Conservation (phyloP, 371 early-diverging fungal species). For the Mucor ambiguus region DNA sequence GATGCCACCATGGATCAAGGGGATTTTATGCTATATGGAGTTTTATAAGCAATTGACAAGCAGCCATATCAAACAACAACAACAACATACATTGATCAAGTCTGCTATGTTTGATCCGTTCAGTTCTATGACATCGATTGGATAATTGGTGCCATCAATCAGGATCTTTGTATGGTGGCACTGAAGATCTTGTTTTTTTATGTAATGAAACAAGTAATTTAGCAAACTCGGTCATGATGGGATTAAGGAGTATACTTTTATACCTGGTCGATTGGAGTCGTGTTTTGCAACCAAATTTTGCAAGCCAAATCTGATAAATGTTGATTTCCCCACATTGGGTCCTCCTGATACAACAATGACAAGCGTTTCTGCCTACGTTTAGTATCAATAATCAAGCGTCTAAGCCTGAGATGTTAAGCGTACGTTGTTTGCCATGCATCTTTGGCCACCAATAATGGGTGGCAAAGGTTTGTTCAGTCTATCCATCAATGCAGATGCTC, state of each 20-base stretch:
- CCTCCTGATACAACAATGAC: slow-evolving; percentile 38
- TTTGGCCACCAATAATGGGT: slow-evolving; percentile 3
- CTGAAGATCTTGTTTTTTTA: slow-evolving; percentile 27
- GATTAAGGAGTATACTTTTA: slow-evolving; percentile 14
- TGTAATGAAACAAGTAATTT: slow-evolving; percentile 12
- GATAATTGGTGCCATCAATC: slow-evolving; percentile 27
- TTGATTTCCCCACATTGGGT: slow-evolving; percentile 41
- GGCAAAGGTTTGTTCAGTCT: slow-evolving; percentile 25
- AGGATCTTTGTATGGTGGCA: slow-evolving; percentile 28
- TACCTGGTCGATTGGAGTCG: slow-evolving; percentile 33
- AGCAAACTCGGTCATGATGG: neutral
- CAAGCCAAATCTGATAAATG: slow-evolving; percentile 38
- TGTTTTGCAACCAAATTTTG: slow-evolving; percentile 31
- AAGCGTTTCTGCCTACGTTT: slow-evolving; percentile 9
- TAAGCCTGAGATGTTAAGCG: neutral
- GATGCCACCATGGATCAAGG: slow-evolving; percentile 37
- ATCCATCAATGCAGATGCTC: slow-evolving; percentile 17
- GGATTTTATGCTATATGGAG: slow-evolving; percentile 3
- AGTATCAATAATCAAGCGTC: neutral
- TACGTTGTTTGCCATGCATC: neutral
- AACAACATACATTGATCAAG: neutral
- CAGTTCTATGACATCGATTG: slow-evolving; percentile 35
- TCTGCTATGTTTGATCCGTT: slow-evolving; percentile 14
- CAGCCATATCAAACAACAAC: neutral
- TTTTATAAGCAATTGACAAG: neutral